Conservation (phyloP, 208 protist species). For the Angomonas ambiguus region DNA sequence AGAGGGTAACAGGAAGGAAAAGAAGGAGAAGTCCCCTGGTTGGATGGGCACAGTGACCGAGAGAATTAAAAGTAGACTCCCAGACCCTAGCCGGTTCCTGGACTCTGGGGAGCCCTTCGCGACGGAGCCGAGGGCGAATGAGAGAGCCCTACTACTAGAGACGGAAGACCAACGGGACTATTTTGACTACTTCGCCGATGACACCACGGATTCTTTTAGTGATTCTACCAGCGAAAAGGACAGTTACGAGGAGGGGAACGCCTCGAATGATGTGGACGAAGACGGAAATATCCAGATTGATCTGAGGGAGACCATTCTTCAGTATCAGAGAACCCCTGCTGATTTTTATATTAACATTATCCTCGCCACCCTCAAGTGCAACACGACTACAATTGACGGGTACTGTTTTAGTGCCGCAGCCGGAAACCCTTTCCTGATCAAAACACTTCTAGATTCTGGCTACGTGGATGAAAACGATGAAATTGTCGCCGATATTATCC, state of each 20-base stretch:
- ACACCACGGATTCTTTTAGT: not conserved
- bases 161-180: not conserved
- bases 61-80: not conserved
- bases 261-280: conserved; percentile 7
- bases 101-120: not conserved
- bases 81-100: not conserved
- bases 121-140: not conserved
- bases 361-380: conserved; percentile 66
- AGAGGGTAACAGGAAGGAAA: not conserved
- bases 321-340: conserved; percentile 61
- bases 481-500: conserved; percentile 52
- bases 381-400: conserved; percentile 43
- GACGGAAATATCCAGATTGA: conserved; percentile 41
- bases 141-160: not conserved
- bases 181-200: not conserved
- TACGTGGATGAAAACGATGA: conserved; percentile 50
- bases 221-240: not conserved
- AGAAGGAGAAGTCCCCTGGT: not conserved
- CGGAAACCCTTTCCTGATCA: conserved; percentile 51
- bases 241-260: not conserved
- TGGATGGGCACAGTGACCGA: not conserved
- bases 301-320: conserved; percentile 60
- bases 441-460: conserved; percentile 57
- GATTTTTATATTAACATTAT: conserved; percentile 83
- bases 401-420: conserved; percentile 52